A percentile compares a stretch with the other conserved stretches of the same genome.
phyloP scores from a whole-genome alignment of 2,329 filamentous ascomycete genomes.

The Fusarium oxysporum region DNA sequence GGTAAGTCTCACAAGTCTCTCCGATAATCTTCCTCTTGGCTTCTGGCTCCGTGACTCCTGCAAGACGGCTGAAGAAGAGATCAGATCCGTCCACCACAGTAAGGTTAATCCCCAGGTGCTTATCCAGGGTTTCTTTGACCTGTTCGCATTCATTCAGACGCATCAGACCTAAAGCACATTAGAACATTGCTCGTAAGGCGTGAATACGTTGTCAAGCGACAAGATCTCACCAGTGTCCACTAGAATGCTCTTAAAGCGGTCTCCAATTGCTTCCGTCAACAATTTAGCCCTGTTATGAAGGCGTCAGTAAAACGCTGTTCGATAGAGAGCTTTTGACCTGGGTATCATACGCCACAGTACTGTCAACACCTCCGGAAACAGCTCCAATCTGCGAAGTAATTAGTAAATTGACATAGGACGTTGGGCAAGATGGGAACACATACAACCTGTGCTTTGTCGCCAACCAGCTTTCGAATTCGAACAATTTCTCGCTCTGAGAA shows the following conservation, averaged over 20 bases:
- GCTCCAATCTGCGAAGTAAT: conserved; percentile 12
- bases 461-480: not conserved
- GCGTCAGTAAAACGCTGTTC: not conserved
- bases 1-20: conserved; percentile 12
- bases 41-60: not conserved
- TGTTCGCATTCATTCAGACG: not conserved
- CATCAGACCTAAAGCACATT: not conserved
- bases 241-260: not conserved
- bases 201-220: not conserved
- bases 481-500: not conserved
- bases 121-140: not conserved
- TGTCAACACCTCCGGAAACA: not conserved
- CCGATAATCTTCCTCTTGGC: not conserved
- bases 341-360: not conserved
- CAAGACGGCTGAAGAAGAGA: not conserved
- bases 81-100: not conserved
- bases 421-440: conserved; percentile 40
- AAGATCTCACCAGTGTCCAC: conserved; percentile 23
- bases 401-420: conserved; percentile 9
- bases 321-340: not conserved
- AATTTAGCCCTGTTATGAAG: not conserved
- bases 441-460: conserved; percentile 4
- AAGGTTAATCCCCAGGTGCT: not conserved
- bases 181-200: not conserved
- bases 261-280: not conserved